Evolutionary conservation across 331 rosid species (phyloP).

Genomic region (Pyracantha coccinea): DNA sequence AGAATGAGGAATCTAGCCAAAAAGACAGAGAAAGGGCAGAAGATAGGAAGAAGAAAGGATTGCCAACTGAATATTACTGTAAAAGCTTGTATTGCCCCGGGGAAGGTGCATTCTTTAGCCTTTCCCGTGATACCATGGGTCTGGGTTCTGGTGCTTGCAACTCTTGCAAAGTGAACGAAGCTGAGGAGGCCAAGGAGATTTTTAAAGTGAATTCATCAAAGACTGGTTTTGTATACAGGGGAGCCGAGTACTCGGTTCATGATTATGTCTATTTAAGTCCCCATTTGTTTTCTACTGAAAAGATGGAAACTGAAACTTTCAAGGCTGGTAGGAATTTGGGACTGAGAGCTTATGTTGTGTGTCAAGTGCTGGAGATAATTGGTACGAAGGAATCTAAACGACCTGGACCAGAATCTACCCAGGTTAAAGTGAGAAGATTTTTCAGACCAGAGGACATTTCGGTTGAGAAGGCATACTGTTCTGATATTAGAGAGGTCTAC

Average conservation of each 20-base stretch:
- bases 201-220: slow-evolving; percentile 47
- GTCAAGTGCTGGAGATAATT: slow-evolving; percentile 66
- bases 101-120: slow-evolving; percentile 69
- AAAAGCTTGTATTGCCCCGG: slow-evolving; percentile 85
- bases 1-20: slow-evolving; percentile 41
- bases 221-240: slow-evolving; percentile 47
- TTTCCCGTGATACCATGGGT: slow-evolving; percentile 55
- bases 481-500: slow-evolving; percentile 43
- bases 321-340: slow-evolving; percentile 91
- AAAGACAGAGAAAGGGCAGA: slow-evolving; percentile 67
- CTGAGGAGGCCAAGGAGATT: slow-evolving; percentile 39
- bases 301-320: slow-evolving; percentile 38
- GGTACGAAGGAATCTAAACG: slow-evolving; percentile 37
- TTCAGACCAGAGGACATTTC: slow-evolving; percentile 91
- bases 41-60: slow-evolving; percentile 72
- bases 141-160: slow-evolving; percentile 68
- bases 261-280: slow-evolving; percentile 68
- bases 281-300: slow-evolving; percentile 42
- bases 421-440: slow-evolving; percentile 73
- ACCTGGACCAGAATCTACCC: slow-evolving; percentile 34
- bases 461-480: slow-evolving; percentile 49
- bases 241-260: slow-evolving; percentile 49
- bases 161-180: slow-evolving; percentile 54
- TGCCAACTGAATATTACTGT: slow-evolving; percentile 66
- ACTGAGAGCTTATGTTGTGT: slow-evolving; percentile 66